Evolutionary conservation across 1,139 yeast genomes (phyloP).

Genomic region (Zygosaccharomyces sapae): DNA sequence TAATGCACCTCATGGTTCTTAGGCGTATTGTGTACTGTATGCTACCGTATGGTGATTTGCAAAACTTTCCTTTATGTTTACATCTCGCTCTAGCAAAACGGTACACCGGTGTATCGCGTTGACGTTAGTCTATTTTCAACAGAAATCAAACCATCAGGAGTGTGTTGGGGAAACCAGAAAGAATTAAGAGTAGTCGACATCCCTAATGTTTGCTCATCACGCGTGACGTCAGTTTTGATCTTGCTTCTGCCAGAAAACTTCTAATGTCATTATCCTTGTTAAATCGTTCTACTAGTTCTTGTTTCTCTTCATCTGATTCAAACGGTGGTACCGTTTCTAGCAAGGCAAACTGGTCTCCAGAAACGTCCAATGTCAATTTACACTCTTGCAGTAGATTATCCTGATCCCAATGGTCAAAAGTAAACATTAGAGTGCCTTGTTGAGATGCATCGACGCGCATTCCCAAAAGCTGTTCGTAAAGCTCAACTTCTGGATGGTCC

Average conservation of each 20-base stretch:
- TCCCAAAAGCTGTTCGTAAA: constrained; percentile 31
- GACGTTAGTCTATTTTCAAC: not conserved
- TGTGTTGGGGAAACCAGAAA: not conserved
- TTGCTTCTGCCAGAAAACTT: constrained; percentile 16
- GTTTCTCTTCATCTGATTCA: constrained; percentile 6
- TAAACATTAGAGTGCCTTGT: constrained; percentile 24
- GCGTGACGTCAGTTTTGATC: constrained; percentile 14
- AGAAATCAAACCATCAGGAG: not conserved
- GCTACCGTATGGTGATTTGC: no score
- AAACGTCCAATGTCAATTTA: constrained; percentile 25
- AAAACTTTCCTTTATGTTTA: not conserved
- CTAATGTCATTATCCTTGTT: constrained; percentile 20
- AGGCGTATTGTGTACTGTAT: not conserved
- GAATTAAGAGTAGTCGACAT: not conserved
- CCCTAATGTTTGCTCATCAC: not conserved
- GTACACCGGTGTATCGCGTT: not conserved
- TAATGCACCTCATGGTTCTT: not conserved
- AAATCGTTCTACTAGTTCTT: constrained; percentile 12
- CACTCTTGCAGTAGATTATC: constrained; percentile 14
- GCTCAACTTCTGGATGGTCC: constrained; percentile 28
- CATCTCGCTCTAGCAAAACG: not conserved
- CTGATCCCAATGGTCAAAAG: constrained; percentile 22
- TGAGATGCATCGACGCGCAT: constrained; percentile 25
- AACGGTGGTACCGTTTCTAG: constrained; percentile 20
- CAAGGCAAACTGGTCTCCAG: constrained; percentile 22